Conservation (phyloP, 2,329 filamentous ascomycete species). For the Microthyrium microscopicum region DNA sequence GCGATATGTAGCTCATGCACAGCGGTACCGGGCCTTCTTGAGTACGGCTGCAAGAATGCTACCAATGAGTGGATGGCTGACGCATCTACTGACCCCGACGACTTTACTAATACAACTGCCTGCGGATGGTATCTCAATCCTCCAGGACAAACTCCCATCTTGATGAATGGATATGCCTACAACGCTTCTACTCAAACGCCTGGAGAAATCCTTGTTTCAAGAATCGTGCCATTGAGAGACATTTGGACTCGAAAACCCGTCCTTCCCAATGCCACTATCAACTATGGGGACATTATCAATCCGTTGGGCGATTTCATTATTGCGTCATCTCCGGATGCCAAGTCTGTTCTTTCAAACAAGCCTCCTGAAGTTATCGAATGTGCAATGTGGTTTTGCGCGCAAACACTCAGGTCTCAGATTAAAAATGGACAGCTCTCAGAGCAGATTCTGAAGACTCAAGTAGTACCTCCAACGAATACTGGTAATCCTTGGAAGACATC, state of each 20-base stretch:
- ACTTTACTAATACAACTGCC: neutral
- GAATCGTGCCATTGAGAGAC: slow-evolving; percentile 1
- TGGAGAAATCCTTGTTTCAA: slow-evolving; percentile 2
- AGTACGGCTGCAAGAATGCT: slow-evolving; percentile 1
- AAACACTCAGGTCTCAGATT: neutral
- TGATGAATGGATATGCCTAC: slow-evolving; percentile 7
- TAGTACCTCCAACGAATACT: neutral
- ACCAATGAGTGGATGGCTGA: slow-evolving; percentile 5
- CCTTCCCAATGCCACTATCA: neutral
- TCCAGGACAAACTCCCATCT: neutral
- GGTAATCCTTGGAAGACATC: neutral
- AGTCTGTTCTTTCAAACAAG: neutral
- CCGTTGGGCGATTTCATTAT: slow-evolving; percentile 6
- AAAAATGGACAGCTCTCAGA: neutral
- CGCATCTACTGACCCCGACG: neutral
- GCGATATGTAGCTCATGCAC: slow-evolving; percentile 7
- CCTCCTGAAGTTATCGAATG: slow-evolving; percentile 5
- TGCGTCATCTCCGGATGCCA: neutral
- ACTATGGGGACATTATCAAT: slow-evolving; percentile 3
- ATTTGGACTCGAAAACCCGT: slow-evolving; percentile 1
- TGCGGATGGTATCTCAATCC: slow-evolving; percentile 9
- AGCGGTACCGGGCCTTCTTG: slow-evolving; percentile 1
- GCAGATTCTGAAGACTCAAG: neutral
- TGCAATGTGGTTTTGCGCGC: slow-evolving; percentile 2
- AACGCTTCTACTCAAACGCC: neutral